Conservation (phyloP, 108 stramenopile species). For the Cyclostephanos tholiformis region DNA sequence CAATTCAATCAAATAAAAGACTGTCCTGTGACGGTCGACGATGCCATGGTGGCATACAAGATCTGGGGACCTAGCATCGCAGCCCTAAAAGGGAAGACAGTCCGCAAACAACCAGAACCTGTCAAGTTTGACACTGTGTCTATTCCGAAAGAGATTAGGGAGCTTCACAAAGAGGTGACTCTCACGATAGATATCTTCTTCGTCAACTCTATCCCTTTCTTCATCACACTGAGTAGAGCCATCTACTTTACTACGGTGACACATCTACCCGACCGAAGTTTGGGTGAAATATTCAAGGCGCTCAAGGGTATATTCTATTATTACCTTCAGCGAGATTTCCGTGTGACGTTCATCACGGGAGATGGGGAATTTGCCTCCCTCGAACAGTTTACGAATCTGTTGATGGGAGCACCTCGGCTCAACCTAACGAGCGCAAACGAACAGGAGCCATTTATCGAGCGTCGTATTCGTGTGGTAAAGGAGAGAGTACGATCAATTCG, state of each 20-base stretch:
- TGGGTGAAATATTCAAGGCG: neutral
- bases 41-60: too few species aligned
- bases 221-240: too few species aligned
- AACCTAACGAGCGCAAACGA: neutral
- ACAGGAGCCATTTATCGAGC: too few species aligned
- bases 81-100: too few species aligned
- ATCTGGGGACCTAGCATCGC: too few species aligned
- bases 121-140: too few species aligned
- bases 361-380: neutral
- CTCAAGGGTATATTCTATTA: neutral
- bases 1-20: conserved; percentile 8
- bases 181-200: neutral
- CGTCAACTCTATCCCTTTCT: too few species aligned
- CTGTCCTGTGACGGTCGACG: too few species aligned
- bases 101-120: conserved; percentile 15
- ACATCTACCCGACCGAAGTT: neutral
- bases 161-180: neutral
- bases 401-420: neutral
- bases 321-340: conserved; percentile 8
- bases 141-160: too few species aligned
- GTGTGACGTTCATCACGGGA: neutral
- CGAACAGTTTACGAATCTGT: neutral
- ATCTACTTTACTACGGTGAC: neutral
- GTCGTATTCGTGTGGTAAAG: conserved; percentile 47
- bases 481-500: too few species aligned